phyloP scores from a whole-genome alignment of 208 protist species.

The Trypanosoma cruzi region DNA sequence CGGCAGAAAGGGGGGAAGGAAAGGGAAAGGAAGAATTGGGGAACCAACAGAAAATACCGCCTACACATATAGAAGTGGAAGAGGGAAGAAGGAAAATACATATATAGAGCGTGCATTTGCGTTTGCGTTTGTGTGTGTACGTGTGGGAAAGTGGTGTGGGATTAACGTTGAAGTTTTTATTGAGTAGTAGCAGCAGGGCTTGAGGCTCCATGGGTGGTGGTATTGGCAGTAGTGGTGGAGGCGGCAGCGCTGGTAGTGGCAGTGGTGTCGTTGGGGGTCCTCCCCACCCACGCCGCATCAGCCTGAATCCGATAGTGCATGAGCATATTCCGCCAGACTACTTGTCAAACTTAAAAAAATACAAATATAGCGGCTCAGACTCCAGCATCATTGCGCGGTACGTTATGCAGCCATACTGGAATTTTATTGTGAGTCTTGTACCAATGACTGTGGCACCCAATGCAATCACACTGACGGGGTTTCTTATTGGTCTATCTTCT shows the following conservation, averaged over 20 bases:
- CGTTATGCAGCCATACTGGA: conserved; percentile 88
- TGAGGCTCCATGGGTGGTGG: neutral
- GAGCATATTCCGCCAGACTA: conserved; percentile 69
- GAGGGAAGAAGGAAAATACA: conserved; percentile 6
- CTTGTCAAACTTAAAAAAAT: conserved; percentile 74
- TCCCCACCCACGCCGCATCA: conserved; percentile 17
- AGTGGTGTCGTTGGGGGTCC: conserved; percentile 14
- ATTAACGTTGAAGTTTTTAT: neutral
- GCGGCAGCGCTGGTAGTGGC: neutral
- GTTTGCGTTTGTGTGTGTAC: neutral
- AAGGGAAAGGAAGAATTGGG: neutral
- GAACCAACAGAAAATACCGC: conserved; percentile 7
- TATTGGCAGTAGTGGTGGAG: neutral
- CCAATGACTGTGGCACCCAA: conserved; percentile 92
- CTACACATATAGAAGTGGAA: neutral
- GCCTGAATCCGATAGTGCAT: conserved; percentile 45
- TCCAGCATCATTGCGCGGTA: conserved; percentile 69
- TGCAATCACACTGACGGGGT: conserved; percentile 84
- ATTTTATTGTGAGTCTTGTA: conserved; percentile 79
- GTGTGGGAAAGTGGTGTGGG: neutral
- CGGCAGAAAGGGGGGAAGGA: conserved; percentile 14
- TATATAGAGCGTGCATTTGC: too few relatives aligned
- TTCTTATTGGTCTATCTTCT: conserved; percentile 76
- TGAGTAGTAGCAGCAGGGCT: neutral
- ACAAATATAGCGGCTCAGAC: conserved; percentile 84